Evolutionary conservation across 495 filamentous ascomycete genomes (phyloP), one percentile per base, ranked within the genome.

Genomic region (Annulohypoxylon stygium): DNA sequence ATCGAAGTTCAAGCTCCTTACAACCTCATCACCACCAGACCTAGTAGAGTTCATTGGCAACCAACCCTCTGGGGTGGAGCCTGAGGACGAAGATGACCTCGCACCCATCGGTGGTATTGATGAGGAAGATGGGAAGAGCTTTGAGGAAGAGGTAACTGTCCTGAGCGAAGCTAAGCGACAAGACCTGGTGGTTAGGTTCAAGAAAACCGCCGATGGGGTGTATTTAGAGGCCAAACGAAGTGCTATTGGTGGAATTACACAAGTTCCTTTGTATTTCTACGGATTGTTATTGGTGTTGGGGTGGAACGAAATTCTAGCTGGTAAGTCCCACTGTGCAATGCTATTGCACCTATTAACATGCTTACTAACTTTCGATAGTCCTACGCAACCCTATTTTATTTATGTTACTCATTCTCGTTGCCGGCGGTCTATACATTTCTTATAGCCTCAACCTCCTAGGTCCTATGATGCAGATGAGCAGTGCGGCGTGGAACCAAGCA

Each of bases 141-240:
- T 97, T 41, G 94, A 97, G 75, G 96, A 98, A 79, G 96, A 98
- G 81, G 96, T 94, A 90, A 94, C 92, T n/a, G 88, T 99, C 9
- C 85, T 99, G 34, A 90, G 90, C 68, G 96, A 98, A 78, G 86
- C 88, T 43, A 98, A 98, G 75, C 87, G 90, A 62, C 91, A 94
- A 76, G 96, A 98, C 80, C 86, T 98, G 62, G 91, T 92, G 11
- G 90, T 94, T n/a, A 87, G 96, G 69, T 99, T 99, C 84, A 97
- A 97, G 86, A 97, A 98, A 84, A 93, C 92, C 70, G 96, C 96
- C 14, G 96, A 99, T 78, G 96, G 94, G 0, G 94, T 99, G 2
- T 99, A 95, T 72, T 94, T 99, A 45, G 96, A 99, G 81, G 96
- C 96, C 36, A 98, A 98, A 86, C 88, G 96, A 51, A 93, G 94